Base-by-base conservation (phyloP, 2,329 filamentous ascomycete species). In the Sporothrix mexicana region DNA sequence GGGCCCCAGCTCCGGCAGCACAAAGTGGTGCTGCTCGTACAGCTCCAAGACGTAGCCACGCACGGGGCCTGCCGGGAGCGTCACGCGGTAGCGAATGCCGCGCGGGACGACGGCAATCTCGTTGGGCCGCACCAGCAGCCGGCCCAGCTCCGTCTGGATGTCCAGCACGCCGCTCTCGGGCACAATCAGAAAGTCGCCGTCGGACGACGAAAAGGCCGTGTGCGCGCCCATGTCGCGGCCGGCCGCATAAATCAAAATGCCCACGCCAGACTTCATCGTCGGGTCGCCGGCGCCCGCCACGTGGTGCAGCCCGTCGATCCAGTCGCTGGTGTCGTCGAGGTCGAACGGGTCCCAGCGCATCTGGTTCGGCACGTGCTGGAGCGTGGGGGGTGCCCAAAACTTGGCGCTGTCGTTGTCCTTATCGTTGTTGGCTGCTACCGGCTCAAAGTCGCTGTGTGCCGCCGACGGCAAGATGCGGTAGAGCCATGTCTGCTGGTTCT, bases 181-280 rank as follows among this genome's bases (percentile, higher is more conserved):
- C 15, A 95, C 91, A 74, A 95, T 90, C 72, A 95, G 81, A 77
- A 93, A 88, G 79, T 95, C 93, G 12, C 93, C 93, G 78, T 95
- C 93, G 0, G 93, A 91, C 3, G 92, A 95, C 85, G 95, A 97
- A 80, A 95, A 97, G 0, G 93, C 93, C 67, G 91, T 85, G 53
- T 88, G 87, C n/a, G 85, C 82, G 67, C 85, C 85, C 94, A 97
- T 97, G 78, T 91, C 90, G 79, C 88, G 91, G 23, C 92, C 92
- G 0, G 92, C 93, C 0, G 92, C 91, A 79, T 93, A 97, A 72
- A 96, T 88, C 80, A 92, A 91, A 74, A 96, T 94, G 30, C 92
- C 94, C 59, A 97, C 77, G 0, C 94, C 94, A 20, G 88, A 85
- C 82, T 97, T 97, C 80, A 92, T 86, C 0, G 91, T 91, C 0